Evolutionary conservation across 2,329 filamentous ascomycete species (phyloP).

Genomic region (Diaporthe destruens): DNA sequence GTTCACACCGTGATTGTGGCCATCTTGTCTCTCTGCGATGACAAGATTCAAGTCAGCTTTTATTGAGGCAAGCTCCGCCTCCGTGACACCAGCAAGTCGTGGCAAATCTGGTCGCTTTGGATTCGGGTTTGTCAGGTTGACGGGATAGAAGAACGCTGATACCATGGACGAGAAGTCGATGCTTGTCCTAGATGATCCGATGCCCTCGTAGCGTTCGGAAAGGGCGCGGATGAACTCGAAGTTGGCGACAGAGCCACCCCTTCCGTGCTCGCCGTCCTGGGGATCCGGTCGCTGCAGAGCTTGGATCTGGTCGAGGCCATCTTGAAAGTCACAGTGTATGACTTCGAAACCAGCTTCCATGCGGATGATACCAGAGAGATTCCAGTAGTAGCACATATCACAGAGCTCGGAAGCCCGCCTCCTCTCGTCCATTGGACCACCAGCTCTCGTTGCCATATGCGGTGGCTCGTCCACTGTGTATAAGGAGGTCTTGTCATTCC

Average conservation of each 20-base stretch:
- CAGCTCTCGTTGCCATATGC: slow-evolving; percentile 13
- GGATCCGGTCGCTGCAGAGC: slow-evolving; percentile 48
- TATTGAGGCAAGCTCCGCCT: slow-evolving; percentile 45
- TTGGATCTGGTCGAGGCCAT: slow-evolving; percentile 54
- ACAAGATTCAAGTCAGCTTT: slow-evolving; percentile 50
- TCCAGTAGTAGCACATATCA: slow-evolving; percentile 63
- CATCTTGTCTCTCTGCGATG: slow-evolving; percentile 49
- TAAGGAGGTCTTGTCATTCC: slow-evolving; percentile 50
- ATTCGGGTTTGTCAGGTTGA: slow-evolving; percentile 62
- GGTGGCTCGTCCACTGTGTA: slow-evolving; percentile 23
- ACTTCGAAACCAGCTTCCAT: slow-evolving; percentile 80
- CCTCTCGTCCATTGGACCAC: slow-evolving; percentile 57
- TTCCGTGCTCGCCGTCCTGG: slow-evolving; percentile 33
- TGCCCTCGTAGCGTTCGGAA: slow-evolving; percentile 59
- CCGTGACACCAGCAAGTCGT: slow-evolving; percentile 44
- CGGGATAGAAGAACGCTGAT: slow-evolving; percentile 63
- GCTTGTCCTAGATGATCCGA: slow-evolving; percentile 55
- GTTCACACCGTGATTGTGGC: slow-evolving; percentile 56
- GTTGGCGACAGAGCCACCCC: slow-evolving; percentile 47
- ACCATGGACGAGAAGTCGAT: slow-evolving; percentile 66
- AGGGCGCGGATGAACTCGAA: slow-evolving; percentile 58
- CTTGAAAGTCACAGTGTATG: slow-evolving; percentile 73
- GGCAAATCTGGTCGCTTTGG: slow-evolving; percentile 46
- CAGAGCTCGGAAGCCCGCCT: slow-evolving; percentile 69
- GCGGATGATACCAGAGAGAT: slow-evolving; percentile 74